Conservation (phyloP, 495 filamentous ascomycete genomes). For the Ascodesmis nigricans region DNA sequence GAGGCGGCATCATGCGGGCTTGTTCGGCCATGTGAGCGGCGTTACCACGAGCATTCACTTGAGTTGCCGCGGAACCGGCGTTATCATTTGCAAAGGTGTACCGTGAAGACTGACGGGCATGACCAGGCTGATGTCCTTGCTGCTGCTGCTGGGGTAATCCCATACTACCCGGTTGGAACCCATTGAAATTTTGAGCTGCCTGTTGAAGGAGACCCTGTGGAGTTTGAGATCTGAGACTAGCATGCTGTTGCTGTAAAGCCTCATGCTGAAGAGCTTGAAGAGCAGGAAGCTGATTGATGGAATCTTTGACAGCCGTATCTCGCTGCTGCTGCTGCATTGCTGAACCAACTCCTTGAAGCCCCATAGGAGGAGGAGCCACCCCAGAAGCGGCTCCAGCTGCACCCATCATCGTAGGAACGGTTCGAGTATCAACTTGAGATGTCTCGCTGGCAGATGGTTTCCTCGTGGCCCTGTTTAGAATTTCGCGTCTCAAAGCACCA, state of each 20-base stretch:
- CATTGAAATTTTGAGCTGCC: slow-evolving; percentile 14
- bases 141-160: slow-evolving; percentile 11
- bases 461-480: slow-evolving; percentile 41
- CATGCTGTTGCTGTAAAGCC: slow-evolving; percentile 11
- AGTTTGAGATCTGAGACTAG: slow-evolving; percentile 15
- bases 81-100: slow-evolving; percentile 74
- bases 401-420: slow-evolving; percentile 14
- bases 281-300: slow-evolving; percentile 14
- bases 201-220: slow-evolving; percentile 14
- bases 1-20: slow-evolving; percentile 65
- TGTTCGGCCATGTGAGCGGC: slow-evolving; percentile 75
- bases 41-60: slow-evolving; percentile 66
- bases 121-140: slow-evolving; percentile 18
- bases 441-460: slow-evolving; percentile 5
- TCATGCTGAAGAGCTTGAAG: slow-evolving; percentile 9
- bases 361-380: slow-evolving; percentile 2
- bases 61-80: slow-evolving; percentile 30
- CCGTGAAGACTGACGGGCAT: slow-evolving; percentile 65
- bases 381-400: no score
- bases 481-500: slow-evolving; percentile 47
- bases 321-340: slow-evolving; percentile 18
- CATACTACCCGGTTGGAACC: slow-evolving; percentile 16
- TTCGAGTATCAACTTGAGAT: not conserved
- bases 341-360: slow-evolving; percentile 7
- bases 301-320: slow-evolving; percentile 5